Evolutionary conservation across 2,329 filamentous ascomycete species (phyloP).

Genomic region (Passalora sequoiae): DNA sequence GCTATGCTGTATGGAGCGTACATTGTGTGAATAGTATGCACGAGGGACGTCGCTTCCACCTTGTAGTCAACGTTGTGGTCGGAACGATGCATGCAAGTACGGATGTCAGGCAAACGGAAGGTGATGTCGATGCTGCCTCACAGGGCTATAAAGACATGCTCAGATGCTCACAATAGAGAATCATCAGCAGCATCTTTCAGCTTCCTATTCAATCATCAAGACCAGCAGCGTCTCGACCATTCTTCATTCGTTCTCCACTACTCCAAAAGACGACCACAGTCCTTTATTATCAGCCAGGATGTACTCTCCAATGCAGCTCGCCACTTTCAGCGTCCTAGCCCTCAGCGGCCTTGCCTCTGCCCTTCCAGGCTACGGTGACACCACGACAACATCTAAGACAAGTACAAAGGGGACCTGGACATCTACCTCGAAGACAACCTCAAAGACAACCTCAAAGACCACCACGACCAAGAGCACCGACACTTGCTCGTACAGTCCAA

Average conservation of each 20-base stretch:
- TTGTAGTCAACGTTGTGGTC: background rate
- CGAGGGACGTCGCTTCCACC: conserved; percentile 1
- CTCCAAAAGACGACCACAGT: conserved; percentile 11
- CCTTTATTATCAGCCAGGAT: conserved; percentile 14
- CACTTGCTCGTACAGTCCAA: conserved; percentile 1
- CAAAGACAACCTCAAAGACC: conserved; percentile 1
- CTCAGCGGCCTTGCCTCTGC: conserved; percentile 18
- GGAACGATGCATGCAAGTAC: background rate
- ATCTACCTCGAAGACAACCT: conserved; percentile 1
- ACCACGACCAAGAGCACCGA: conserved; percentile 1
- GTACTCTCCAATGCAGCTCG: conserved; percentile 19
- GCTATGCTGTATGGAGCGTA: background rate
- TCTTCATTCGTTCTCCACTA: conserved; percentile 8
- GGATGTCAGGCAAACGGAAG: background rate
- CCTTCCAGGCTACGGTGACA: conserved; percentile 11
- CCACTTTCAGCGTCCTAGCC: conserved; percentile 15
- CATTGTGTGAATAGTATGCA: background rate
- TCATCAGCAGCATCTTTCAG: conserved; percentile 2
- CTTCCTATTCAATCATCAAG: background rate
- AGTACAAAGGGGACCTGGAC: conserved; percentile 1
- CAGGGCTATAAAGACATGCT: conserved; percentile 2
- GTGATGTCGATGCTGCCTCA: background rate
- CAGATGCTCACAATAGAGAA: background rate
- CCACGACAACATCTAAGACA: conserved; percentile 7
- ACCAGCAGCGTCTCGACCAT: conserved; percentile 1